These are phyloP conservation scores for Volvox carteri DNA, from an alignment of 163 green algal genomes.

Conservation along the genomic window DNA sequence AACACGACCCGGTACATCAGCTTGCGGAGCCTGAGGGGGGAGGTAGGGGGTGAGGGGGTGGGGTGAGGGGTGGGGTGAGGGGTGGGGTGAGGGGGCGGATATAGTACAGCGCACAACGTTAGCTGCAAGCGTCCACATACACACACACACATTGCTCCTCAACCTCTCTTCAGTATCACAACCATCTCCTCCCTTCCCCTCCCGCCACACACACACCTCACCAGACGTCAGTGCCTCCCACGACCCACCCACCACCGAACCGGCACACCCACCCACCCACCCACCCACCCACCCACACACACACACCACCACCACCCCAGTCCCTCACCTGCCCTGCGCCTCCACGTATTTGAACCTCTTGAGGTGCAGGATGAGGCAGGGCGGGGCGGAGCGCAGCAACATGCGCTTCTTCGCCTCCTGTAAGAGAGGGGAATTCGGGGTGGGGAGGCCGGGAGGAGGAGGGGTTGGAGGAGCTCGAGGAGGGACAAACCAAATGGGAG, in stretches of 20 bases:
- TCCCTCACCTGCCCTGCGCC: constrained; percentile 45
- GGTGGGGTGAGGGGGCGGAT: not conserved
- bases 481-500: too few relatives aligned
- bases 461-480: not conserved
- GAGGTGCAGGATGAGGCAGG: constrained; percentile 96
- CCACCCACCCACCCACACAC: not conserved
- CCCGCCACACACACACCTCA: too few relatives aligned
- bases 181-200: too few relatives aligned
- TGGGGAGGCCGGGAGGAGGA: constrained; percentile 2
- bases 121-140: too few relatives aligned
- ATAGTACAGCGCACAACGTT: too few relatives aligned
- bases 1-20: constrained; percentile 98
- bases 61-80: not conserved
- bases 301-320: too few relatives aligned
- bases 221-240: too few relatives aligned
- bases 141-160: too few relatives aligned
- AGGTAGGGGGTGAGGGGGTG: not conserved
- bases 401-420: constrained; percentile 95
- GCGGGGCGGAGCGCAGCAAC: constrained; percentile 85
- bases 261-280: not conserved
- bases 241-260: not conserved
- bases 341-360: constrained; percentile 98
- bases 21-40: constrained; percentile 86
- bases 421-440: not conserved
- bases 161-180: too few relatives aligned